These are phyloP conservation scores for Trypanosomatidae sp. DNA, from an alignment of 208 protist species.

Conservation along the genomic window DNA sequence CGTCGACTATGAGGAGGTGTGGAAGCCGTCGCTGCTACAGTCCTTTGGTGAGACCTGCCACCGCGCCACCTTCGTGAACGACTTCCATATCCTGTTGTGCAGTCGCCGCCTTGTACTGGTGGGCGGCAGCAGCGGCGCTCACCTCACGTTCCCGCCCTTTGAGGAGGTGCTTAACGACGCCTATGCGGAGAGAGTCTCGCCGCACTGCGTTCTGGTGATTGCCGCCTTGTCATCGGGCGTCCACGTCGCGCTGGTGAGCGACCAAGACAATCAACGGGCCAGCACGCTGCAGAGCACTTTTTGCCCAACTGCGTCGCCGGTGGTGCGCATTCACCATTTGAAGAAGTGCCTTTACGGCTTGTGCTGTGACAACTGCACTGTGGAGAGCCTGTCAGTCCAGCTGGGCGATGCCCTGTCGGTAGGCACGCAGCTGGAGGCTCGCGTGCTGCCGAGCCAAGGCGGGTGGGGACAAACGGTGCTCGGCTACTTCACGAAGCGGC, in stretches of 20 bases:
- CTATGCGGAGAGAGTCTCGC: conserved; percentile 39
- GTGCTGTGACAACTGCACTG: conserved; percentile 62
- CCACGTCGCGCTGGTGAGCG: conserved; percentile 39
- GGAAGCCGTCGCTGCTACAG: conserved; percentile 28
- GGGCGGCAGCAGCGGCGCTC: conserved; percentile 16
- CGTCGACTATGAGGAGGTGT: conserved; percentile 22
- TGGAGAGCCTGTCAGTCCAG: conserved; percentile 39
- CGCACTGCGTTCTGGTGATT: conserved; percentile 37
- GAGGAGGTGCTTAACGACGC: conserved; percentile 47
- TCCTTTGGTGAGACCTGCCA: conserved; percentile 21
- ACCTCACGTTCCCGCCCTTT: conserved; percentile 67
- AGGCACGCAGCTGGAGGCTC: conserved; percentile 15
- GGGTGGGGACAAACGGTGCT: conserved; percentile 12
- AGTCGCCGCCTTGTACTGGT: conserved; percentile 51
- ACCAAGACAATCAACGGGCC: conserved; percentile 13
- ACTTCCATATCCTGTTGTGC: conserved; percentile 46
- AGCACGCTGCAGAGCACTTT: conserved; percentile 24
- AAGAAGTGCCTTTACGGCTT: conserved; percentile 52
- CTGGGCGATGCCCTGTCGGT: background rate
- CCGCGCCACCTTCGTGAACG: conserved; percentile 22
- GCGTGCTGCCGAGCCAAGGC: conserved; percentile 6
- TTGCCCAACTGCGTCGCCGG: conserved; percentile 30
- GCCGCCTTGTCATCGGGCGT: conserved; percentile 55
- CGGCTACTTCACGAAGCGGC: conserved; percentile 19
- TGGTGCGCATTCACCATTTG: conserved; percentile 40